Percentiles rank a stretch among this genome's conserved stretches.
Evolutionary conservation across 495 filamentous ascomycete species (phyloP).

Genomic region (Hyaloscypha finlandica): DNA sequence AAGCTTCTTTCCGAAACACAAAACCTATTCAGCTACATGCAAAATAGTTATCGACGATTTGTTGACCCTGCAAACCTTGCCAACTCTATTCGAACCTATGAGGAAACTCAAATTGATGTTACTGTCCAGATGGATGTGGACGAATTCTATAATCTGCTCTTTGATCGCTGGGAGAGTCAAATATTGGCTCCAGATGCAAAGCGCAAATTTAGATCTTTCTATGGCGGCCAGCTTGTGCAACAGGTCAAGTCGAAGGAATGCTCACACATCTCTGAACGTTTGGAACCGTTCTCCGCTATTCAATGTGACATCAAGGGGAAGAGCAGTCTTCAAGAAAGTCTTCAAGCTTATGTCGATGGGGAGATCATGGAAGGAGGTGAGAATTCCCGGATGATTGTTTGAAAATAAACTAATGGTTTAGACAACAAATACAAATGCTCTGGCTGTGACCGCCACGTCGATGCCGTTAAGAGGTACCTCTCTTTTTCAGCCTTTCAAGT

Average conservation of each 20-base stretch:
- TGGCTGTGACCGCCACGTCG: slow-evolving; percentile 83
- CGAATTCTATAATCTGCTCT: slow-evolving; percentile 92
- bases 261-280: slow-evolving; percentile 83
- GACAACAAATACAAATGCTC: slow-evolving; percentile 98
- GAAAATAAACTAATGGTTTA: slow-evolving; percentile 18
- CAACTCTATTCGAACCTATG: slow-evolving; percentile 75
- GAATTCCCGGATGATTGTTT: slow-evolving; percentile 29
- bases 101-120: slow-evolving; percentile 82
- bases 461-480: slow-evolving; percentile 83
- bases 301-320: slow-evolving; percentile 98
- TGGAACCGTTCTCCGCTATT: slow-evolving; percentile 92
- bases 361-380: slow-evolving; percentile 93
- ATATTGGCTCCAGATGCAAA: slow-evolving; percentile 68
- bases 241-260: slow-evolving; percentile 97
- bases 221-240: slow-evolving; percentile 87
- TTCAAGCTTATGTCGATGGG: slow-evolving; percentile 91
- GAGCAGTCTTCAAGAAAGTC: slow-evolving; percentile 75
- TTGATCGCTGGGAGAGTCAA: slow-evolving; percentile 88
- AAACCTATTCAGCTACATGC: slow-evolving; percentile 81
- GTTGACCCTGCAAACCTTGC: slow-evolving; percentile 76
- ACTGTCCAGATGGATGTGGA: slow-evolving; percentile 96
- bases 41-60: slow-evolving; percentile 70
- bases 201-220: slow-evolving; percentile 78
- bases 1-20: slow-evolving; percentile 75
- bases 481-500: neutral